Base-by-base conservation (phyloP, 108 stramenopile species). In the Cylindrotheca closterium region DNA sequence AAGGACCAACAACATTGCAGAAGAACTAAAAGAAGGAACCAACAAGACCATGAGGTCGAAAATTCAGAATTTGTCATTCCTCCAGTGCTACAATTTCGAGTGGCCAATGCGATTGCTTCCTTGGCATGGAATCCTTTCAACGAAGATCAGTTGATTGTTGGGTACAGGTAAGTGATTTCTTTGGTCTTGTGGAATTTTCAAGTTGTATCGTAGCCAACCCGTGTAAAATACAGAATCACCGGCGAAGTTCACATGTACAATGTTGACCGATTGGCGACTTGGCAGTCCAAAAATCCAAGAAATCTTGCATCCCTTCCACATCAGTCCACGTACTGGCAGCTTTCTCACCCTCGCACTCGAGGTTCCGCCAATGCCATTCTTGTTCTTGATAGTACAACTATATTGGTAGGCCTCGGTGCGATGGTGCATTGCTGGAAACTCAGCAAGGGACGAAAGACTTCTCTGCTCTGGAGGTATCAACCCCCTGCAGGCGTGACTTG, bases 41-140 rank as follows among this genome's bases (percentile, higher is more conserved):
- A 57, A n/a, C 30, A 31, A n/a, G 24, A 24, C 7, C 49, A 51
- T 2, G 31, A 0, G 28, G 25, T 24, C 10, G 7, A 55, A 50
- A 1, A 7, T 2, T 26, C 27, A 51, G 49, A 19, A 27, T 57
- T 32, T n/a, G 8, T 4, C 2, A 69, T 76, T 59, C 63, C 62
- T 33, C 75, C 75, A 7, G 55, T 69, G 26, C 7, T 69, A 0
- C 37, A 60, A 48, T 76, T 76, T 61, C 50, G 29, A 0, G 37
- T 65, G 8, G 63, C 75, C 4, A 42, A 59, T 58, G 47, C 66
- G 15, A 52, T 68, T 8, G 23, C 56, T 7, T 57, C 28, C 18
- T 46, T 79, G 15, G 28, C 52, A 46, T 79, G 78, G 78, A 79
- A 79, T 56, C 72, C 63, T 15, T 73, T 52, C 45, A 25, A 79